Base-by-base conservation (phyloP, 1,284 basidiomycete species). In the Irpex sp. region DNA sequence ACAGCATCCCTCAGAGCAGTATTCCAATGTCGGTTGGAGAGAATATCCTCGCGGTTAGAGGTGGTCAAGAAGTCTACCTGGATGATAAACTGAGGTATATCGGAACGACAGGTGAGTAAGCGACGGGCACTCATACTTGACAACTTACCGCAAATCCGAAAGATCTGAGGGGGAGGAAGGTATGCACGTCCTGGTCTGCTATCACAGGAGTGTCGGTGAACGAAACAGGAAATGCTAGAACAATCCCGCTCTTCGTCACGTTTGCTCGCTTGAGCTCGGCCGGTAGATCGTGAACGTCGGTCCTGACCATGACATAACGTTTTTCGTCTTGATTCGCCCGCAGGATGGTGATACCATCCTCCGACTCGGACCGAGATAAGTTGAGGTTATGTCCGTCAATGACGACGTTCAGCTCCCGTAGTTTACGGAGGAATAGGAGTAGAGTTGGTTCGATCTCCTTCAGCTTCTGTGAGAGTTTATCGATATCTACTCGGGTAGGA, bases 51-150 rank as follows among this genome's bases (percentile, higher is more conserved):
- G 23, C 68, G 56, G 57, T 59, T 69, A 9, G 68, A 57, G 1
- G 67, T 62, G n/a, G 68, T 69, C 42, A 69, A 54, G 39, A 69
- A 69, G 57, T 69, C 68, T 1, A 63, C 68, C 45, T 69, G 68
- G 16, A 68, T 63, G 45, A 70, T 62, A 55, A 70, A 70, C 69
- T 70, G 56, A 45, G 16, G 4, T 5, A 9, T n/a, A 6, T 42
- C 28, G 28, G 28, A 23, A 23, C 23, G 23, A 23, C 23, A 23
- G 23, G 23, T 23, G 23, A 23, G 23, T 23, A 23, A 23, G 23
- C 23, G 23, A 23, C 23, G 23, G 23, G 23, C 23, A 23, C 23
- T 23, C 23, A 23, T 23, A 23, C 23, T 23, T 23, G 23, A 23
- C 23, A 42, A 47, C 59, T 19, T 39, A 60, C 59, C 35, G 18